Conservation (phyloP, 2,329 filamentous ascomycete genomes). For the Magnaporthiopsis rhizophila region DNA sequence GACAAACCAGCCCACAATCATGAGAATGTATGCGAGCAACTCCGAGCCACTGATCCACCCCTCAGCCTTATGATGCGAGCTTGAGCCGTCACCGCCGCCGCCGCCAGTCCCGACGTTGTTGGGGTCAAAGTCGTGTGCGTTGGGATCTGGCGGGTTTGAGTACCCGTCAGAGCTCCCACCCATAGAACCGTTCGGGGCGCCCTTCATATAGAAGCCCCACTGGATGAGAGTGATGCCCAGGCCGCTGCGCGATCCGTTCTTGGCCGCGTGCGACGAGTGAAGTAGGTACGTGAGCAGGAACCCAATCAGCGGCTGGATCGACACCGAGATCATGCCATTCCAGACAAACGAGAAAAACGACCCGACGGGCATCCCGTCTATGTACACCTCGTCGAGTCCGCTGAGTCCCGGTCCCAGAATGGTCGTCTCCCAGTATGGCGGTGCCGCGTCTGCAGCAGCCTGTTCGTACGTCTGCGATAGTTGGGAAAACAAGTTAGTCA, state of each 20-base stretch:
- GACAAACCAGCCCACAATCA: slow-evolving; percentile 98
- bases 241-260: slow-evolving; percentile 91
- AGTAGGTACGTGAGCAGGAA: slow-evolving; percentile 97
- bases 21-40: slow-evolving; percentile 85
- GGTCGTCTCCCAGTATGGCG: slow-evolving; percentile 98
- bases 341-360: slow-evolving; percentile 81
- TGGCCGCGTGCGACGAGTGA: slow-evolving; percentile 95
- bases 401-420: slow-evolving; percentile 88
- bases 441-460: slow-evolving; percentile 90
- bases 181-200: slow-evolving; percentile 31
- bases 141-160: slow-evolving; percentile 73
- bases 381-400: slow-evolving; percentile 89
- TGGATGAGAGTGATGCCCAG: slow-evolving; percentile 93
- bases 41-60: slow-evolving; percentile 59
- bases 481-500: slow-evolving; percentile 21
- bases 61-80: slow-evolving; percentile 39
- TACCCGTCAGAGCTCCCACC: slow-evolving; percentile 40
- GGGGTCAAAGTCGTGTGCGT: slow-evolving; percentile 81
- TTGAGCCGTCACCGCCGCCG: slow-evolving; percentile 27
- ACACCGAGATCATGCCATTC: slow-evolving; percentile 96
- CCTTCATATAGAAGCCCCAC: slow-evolving; percentile 94
- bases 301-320: slow-evolving; percentile 82
- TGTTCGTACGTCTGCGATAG: slow-evolving; percentile 80
- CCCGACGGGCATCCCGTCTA: slow-evolving; percentile 90
- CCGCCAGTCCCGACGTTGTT: slow-evolving; percentile 46